Evolutionary conservation across 192 early-diverging fungal genomes (phyloP).

Genomic region (Endogone sp.): DNA sequence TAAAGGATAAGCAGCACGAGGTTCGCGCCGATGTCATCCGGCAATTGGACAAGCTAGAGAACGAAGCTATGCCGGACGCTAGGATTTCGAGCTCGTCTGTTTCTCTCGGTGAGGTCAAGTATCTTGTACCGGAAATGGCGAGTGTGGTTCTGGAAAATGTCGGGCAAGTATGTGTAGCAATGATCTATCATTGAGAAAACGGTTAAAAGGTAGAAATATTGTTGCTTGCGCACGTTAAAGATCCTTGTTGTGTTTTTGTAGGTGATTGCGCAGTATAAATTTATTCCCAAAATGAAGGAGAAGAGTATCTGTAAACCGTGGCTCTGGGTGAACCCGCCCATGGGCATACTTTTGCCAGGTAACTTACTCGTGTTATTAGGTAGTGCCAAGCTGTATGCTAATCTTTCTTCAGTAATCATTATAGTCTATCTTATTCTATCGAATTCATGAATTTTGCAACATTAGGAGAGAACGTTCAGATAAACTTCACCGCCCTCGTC

Average conservation of each 20-base stretch:
- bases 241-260: conserved; percentile 22
- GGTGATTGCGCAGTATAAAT: conserved; percentile 69
- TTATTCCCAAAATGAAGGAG: conserved; percentile 67
- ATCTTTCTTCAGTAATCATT: no score
- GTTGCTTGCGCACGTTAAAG: no score
- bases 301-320: conserved; percentile 61
- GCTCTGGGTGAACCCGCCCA: conserved; percentile 60
- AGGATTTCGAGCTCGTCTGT: conserved; percentile 53
- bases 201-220: no score
- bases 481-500: conserved; percentile 58
- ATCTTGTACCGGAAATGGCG: conserved; percentile 44
- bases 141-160: conserved; percentile 66
- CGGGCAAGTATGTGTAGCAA: conserved; percentile 32
- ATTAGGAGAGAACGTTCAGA: conserved; percentile 51
- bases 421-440: neutral
- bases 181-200: neutral
- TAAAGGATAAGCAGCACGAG: conserved; percentile 48
- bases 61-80: conserved; percentile 73
- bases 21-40: conserved; percentile 60
- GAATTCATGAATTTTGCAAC: neutral
- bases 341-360: conserved; percentile 74
- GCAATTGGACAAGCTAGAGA: conserved; percentile 76
- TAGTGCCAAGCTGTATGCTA: no score
- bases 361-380: conserved; percentile 15
- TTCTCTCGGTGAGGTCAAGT: conserved; percentile 67